phyloP scores from a whole-genome alignment of 768 basidiomycete genomes.

The Lactarius pseudohatsudake region DNA sequence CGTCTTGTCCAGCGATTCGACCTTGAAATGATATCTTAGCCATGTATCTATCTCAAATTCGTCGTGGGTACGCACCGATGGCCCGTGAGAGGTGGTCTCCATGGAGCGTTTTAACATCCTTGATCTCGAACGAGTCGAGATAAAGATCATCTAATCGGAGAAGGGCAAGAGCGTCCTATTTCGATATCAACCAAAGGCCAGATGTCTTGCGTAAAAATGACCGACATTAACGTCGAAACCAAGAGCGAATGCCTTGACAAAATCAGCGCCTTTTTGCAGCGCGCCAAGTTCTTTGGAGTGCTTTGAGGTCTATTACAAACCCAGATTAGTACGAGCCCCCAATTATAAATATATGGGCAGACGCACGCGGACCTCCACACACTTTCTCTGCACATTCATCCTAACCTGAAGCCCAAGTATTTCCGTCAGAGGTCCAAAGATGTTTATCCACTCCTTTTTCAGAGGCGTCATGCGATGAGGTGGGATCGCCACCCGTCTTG shows the following conservation, averaged over 20 bases:
- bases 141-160: constrained; percentile 95
- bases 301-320: constrained; percentile 76
- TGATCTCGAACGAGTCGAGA: constrained; percentile 98
- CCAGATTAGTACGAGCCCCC: not conserved
- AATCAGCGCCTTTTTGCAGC: constrained; percentile 95
- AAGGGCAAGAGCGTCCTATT: constrained; percentile 90
- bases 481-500: constrained; percentile 86
- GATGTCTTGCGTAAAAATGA: constrained; percentile 5
- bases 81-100: constrained; percentile 98
- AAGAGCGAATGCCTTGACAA: constrained; percentile 89
- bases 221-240: constrained; percentile 94
- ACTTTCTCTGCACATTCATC: constrained; percentile 90
- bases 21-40: constrained; percentile 44
- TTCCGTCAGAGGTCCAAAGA: constrained; percentile 95
- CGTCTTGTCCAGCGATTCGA: constrained; percentile 97
- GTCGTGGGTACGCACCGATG: constrained; percentile 58
- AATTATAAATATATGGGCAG: not conserved
- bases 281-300: constrained; percentile 92
- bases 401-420: constrained; percentile 92
- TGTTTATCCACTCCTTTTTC: constrained; percentile 94
- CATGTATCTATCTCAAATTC: not conserved
- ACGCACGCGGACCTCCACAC: constrained; percentile 90
- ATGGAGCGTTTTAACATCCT: constrained; percentile 97
- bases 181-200: constrained; percentile 13
- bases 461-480: constrained; percentile 97